These are phyloP conservation scores for Neofusicoccum umdonicola DNA, from an alignment of 2,329 filamentous ascomycete species.

Conservation along the genomic window DNA sequence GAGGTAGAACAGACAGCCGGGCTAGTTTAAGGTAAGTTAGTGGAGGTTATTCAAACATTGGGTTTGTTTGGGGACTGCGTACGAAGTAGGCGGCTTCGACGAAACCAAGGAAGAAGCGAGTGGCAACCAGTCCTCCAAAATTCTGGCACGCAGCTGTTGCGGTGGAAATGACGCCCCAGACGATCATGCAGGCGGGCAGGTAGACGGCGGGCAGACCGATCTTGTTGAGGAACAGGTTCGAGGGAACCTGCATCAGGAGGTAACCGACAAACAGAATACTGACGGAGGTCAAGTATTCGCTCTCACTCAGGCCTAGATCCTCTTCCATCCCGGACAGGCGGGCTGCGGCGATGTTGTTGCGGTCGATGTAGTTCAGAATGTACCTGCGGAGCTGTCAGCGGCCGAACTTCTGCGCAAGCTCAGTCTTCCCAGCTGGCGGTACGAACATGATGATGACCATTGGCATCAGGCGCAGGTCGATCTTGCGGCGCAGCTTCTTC, in stretches of 20 bases:
- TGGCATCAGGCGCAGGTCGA: constrained; percentile 66
- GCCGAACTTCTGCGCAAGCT: neutral
- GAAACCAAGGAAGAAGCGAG: constrained; percentile 53
- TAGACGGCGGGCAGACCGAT: constrained; percentile 41
- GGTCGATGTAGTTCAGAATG: constrained; percentile 71
- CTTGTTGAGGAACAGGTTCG: constrained; percentile 47
- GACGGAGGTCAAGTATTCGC: constrained; percentile 55
- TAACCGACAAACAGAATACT: constrained; percentile 62
- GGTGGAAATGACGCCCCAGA: constrained; percentile 43
- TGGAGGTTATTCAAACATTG: constrained; percentile 24
- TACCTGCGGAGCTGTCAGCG: constrained; percentile 56
- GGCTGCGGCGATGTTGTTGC: constrained; percentile 68
- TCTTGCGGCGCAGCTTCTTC: constrained; percentile 63
- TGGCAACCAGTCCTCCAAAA: constrained; percentile 46
- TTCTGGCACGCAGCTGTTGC: constrained; percentile 41
- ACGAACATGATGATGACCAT: constrained; percentile 69
- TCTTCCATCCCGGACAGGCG: constrained; percentile 60
- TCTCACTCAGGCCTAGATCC: constrained; percentile 56
- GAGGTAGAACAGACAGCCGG: constrained; percentile 63
- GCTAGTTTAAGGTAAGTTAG: constrained; percentile 30
- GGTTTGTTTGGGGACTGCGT: constrained; percentile 27
- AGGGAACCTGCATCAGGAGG: constrained; percentile 48
- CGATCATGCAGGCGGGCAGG: constrained; percentile 39
- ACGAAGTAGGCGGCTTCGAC: constrained; percentile 52
- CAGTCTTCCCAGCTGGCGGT: neutral